Conservation (phyloP, 495 filamentous ascomycete genomes). For the Penicillium roqueforti region DNA sequence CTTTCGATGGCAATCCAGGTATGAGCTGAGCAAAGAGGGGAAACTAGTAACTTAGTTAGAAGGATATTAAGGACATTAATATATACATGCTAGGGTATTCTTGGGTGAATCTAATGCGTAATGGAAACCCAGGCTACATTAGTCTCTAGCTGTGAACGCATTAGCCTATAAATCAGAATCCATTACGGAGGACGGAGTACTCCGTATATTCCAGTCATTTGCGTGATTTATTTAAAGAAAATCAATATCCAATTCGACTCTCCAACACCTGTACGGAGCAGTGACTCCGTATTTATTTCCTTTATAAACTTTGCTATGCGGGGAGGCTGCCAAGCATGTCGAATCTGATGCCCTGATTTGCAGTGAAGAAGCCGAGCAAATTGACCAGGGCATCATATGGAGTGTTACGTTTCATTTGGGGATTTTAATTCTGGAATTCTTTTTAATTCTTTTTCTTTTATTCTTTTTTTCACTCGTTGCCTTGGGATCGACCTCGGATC, state of each 20-base stretch:
- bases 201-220: neutral
- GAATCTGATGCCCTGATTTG: slow-evolving; percentile 29
- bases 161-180: neutral
- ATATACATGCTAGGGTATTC: neutral
- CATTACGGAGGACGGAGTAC: too few relatives aligned
- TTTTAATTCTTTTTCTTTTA: neutral
- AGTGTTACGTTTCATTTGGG: neutral
- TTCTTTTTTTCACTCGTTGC: neutral
- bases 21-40: neutral
- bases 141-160: slow-evolving; percentile 17
- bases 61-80: slow-evolving; percentile 4
- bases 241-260: neutral
- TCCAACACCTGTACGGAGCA: too few relatives aligned
- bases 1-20: neutral
- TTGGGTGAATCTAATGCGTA: slow-evolving; percentile 12
- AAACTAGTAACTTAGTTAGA: neutral
- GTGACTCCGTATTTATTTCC: neutral
- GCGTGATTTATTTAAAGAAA: neutral
- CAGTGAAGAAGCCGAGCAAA: slow-evolving; percentile 24
- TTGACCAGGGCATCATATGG: neutral
- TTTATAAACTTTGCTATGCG: slow-evolving; percentile 32
- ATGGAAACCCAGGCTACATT: slow-evolving; percentile 17
- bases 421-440: neutral
- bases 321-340: slow-evolving; percentile 34
- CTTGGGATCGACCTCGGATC: neutral